Percentiles rank a stretch among this genome's conserved stretches.
Conservation (phyloP, 208 protist genomes). For the Tritrichomonas foetus region DNA sequence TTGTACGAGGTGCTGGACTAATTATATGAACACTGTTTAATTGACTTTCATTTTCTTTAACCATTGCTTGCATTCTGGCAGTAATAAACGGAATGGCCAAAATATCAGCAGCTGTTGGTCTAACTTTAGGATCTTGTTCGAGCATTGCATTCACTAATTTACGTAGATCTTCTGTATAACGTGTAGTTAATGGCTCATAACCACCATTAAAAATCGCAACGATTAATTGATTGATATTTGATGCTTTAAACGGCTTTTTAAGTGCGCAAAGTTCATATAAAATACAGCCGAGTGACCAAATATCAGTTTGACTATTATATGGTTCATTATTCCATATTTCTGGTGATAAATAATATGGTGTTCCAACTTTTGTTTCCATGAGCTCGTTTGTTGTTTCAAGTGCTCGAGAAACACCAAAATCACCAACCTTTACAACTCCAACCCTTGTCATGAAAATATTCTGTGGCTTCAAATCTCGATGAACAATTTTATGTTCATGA, state of each 20-base stretch:
- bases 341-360: slow-evolving; percentile 44
- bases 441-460: slow-evolving; percentile 44
- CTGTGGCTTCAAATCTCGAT: slow-evolving; percentile 53
- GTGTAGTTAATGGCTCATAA: neutral
- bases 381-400: neutral
- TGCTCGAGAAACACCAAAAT: slow-evolving; percentile 45
- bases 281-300: slow-evolving; percentile 62
- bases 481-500: slow-evolving; percentile 48
- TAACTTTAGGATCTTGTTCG: neutral
- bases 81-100: neutral
- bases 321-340: neutral
- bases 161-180: neutral
- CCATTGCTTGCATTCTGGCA: neutral
- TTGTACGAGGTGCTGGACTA: neutral
- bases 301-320: slow-evolving; percentile 56
- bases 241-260: slow-evolving; percentile 51
- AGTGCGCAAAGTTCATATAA: slow-evolving; percentile 58
- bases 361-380: slow-evolving; percentile 28
- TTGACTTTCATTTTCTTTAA: neutral
- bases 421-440: slow-evolving; percentile 41
- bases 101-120: neutral
- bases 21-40: neutral
- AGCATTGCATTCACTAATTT: neutral
- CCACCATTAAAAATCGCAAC: neutral
- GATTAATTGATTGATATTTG: neutral